A percentile compares a stretch with the other conserved stretches of the same genome.
Conservation (phyloP, 2,329 filamentous ascomycete species). For the Aspergillus oerlinghausenensis region DNA sequence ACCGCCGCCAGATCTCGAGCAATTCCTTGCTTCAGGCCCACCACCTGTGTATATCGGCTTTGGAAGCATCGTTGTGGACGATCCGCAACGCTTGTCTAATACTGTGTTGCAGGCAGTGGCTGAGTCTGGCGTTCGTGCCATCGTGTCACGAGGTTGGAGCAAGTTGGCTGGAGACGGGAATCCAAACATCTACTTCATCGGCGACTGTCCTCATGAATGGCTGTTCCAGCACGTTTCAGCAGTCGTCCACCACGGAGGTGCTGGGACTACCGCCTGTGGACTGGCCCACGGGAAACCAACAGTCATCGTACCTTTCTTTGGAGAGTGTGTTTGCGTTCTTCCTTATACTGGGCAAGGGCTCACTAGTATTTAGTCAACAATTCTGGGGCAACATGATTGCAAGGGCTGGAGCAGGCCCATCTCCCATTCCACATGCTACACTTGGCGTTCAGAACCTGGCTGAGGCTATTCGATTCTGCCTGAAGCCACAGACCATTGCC, state of each 20-base stretch:
- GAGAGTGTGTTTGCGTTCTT: constrained; percentile 35
- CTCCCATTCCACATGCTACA: constrained; percentile 44
- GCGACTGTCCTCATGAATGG: constrained; percentile 56
- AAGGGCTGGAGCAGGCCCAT: constrained; percentile 46
- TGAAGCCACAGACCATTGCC: constrained; percentile 33
- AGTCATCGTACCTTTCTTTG: constrained; percentile 54
- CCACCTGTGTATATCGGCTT: constrained; percentile 55
- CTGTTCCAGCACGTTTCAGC: constrained; percentile 52
- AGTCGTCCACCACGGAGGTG: constrained; percentile 57
- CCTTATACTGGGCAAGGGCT: not conserved
- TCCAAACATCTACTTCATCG: constrained; percentile 46
- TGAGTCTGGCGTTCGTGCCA: constrained; percentile 46
- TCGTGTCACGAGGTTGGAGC: constrained; percentile 55
- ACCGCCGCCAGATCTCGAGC: constrained; percentile 36
- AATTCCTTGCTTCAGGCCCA: constrained; percentile 45
- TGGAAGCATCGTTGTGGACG: constrained; percentile 53
- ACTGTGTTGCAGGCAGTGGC: constrained; percentile 47
- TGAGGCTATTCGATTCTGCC: constrained; percentile 43
- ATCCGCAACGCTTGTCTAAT: constrained; percentile 42
- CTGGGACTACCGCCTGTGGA: constrained; percentile 55
- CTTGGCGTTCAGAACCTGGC: constrained; percentile 44
- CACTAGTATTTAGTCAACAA: constrained; percentile 34
- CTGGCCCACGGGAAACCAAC: constrained; percentile 50
- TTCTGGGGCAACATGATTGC: constrained; percentile 54
- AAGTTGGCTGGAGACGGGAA: constrained; percentile 37